Conservation (phyloP, 371 early-diverging fungal genomes). For the Mucor plumbeus region DNA sequence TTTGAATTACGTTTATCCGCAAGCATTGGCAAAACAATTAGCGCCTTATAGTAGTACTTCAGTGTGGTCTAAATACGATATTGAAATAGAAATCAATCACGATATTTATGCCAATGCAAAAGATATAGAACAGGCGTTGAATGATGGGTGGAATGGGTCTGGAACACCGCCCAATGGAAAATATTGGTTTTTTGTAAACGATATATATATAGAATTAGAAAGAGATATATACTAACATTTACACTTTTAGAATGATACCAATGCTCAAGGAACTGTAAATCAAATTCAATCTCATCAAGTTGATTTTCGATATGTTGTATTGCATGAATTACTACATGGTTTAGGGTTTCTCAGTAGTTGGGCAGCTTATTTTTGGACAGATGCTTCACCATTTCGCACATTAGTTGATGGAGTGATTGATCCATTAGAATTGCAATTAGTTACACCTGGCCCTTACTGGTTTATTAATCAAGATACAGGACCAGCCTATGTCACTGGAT, state of each 20-base stretch:
- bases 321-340: slow-evolving; percentile 54
- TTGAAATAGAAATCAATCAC: slow-evolving; percentile 53
- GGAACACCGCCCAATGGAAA: slow-evolving; percentile 41
- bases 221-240: background rate
- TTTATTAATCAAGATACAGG: slow-evolving; percentile 43
- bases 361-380: slow-evolving; percentile 55
- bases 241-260: background rate
- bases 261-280: background rate
- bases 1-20: slow-evolving; percentile 53
- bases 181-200: slow-evolving; percentile 47
- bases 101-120: slow-evolving; percentile 42
- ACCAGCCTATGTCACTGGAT: slow-evolving; percentile 49
- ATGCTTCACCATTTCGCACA: slow-evolving; percentile 42
- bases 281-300: slow-evolving; percentile 39
- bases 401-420: slow-evolving; percentile 47
- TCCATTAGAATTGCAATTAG: slow-evolving; percentile 36
- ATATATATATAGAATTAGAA: background rate
- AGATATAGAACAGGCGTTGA: slow-evolving; percentile 26
- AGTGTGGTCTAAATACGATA: slow-evolving; percentile 48
- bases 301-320: slow-evolving; percentile 45
- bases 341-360: slow-evolving; percentile 51
- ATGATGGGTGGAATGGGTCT: slow-evolving; percentile 46
- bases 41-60: slow-evolving; percentile 49
- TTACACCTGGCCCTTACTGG: slow-evolving; percentile 48
- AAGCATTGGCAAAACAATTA: slow-evolving; percentile 53